These are phyloP conservation scores for Scenedesmus sp. DNA, from an alignment of 163 green algal species.

Conservation along the genomic window DNA sequence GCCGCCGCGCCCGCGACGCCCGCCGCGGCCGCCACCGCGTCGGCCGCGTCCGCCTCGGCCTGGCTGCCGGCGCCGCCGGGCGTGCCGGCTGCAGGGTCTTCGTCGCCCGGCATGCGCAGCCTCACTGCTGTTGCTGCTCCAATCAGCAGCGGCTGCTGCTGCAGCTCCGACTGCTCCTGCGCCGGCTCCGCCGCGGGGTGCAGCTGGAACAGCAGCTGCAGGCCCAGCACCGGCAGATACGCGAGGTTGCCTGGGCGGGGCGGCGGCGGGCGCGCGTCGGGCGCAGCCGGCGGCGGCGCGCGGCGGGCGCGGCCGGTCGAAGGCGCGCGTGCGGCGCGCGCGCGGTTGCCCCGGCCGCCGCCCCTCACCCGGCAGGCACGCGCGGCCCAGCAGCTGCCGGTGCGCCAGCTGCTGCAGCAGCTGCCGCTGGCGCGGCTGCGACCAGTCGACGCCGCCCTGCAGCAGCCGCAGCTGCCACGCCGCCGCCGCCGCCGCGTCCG, in stretches of 20 bases:
- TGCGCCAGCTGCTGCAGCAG: slow-evolving; percentile 45
- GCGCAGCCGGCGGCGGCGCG: no score
- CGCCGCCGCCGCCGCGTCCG: neutral
- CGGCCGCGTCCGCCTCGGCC: no score
- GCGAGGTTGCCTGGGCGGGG: slow-evolving; percentile 26
- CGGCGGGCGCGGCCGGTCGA: no score
- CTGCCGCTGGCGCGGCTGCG: neutral
- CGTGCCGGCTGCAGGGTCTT: no score
- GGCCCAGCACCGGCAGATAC: slow-evolving; percentile 54
- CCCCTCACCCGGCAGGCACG: slow-evolving; percentile 49
- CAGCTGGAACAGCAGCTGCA: slow-evolving; percentile 43
- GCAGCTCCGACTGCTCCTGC: slow-evolving; percentile 21
- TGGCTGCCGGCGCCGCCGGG: no score
- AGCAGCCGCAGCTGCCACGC: slow-evolving; percentile 39
- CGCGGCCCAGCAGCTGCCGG: slow-evolving; percentile 40
- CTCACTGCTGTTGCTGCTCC: slow-evolving; percentile 10
- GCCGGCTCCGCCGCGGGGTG: slow-evolving; percentile 11
- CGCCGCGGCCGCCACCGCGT: no score
- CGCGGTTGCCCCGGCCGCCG: no score
- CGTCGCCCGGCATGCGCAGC: no score
- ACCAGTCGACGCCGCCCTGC: slow-evolving; percentile 36
- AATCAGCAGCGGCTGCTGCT: neutral
- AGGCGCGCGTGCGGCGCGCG: no score
- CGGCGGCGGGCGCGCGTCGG: neutral
- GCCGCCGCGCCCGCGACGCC: neutral